A percentile compares a stretch with the other conserved stretches of the same genome.
Conservation (phyloP, 805 yeast species). For the Maudiozyma pseudohumilis region DNA sequence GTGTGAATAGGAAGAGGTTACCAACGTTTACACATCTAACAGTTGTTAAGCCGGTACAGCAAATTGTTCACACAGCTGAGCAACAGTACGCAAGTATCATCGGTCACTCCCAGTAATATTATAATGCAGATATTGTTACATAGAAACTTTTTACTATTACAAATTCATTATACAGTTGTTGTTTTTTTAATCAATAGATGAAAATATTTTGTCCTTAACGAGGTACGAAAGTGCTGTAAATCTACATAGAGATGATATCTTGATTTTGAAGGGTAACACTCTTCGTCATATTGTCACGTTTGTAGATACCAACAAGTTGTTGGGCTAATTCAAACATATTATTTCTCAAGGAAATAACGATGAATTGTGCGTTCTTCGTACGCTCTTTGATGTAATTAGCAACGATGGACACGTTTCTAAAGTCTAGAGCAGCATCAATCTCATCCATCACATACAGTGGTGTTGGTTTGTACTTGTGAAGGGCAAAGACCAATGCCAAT, state of each 20-base stretch:
- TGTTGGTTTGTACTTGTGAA: conserved; percentile 92
- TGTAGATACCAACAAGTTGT: conserved; percentile 90
- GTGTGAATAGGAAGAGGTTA: conserved; percentile 74
- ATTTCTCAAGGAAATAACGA: conserved; percentile 89
- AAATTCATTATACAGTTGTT: too few species aligned
- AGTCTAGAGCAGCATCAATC: conserved; percentile 97
- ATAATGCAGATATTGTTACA: not conserved
- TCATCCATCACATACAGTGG: conserved; percentile 98
- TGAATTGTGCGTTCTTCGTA: conserved; percentile 91
- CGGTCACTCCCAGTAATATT: conserved; percentile 28
- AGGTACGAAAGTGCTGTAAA: too few species aligned
- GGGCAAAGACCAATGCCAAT: conserved; percentile 88
- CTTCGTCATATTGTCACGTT: conserved; percentile 81
- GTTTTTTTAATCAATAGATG: too few species aligned
- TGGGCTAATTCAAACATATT: conserved; percentile 97
- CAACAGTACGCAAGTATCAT: conserved; percentile 34
- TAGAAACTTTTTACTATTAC: not conserved
- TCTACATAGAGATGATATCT: conserved; percentile 30
- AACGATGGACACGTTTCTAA: conserved; percentile 91
- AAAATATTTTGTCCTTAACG: too few species aligned
- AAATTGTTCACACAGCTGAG: conserved; percentile 58
- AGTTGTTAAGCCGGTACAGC: conserved; percentile 63
- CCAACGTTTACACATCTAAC: conserved; percentile 82
- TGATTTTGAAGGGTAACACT: conserved; percentile 69
- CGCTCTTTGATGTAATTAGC: conserved; percentile 95